Conservation (phyloP, 73 alveolate genomes). For the Uronychia binucleata region DNA sequence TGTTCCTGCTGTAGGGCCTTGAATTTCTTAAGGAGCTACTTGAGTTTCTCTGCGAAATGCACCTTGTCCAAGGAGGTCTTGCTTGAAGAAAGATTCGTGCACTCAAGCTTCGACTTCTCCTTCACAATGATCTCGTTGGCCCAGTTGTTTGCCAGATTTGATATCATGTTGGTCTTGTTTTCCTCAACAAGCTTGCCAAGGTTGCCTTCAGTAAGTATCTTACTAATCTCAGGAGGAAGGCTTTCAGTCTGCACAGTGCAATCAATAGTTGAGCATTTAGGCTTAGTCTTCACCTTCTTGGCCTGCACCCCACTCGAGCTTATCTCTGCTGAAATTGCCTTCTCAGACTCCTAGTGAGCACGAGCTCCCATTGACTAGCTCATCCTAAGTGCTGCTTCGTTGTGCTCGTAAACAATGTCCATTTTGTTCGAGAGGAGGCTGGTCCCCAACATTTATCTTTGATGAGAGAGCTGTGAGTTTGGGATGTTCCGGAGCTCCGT, state of each 20-base stretch:
- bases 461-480: background rate
- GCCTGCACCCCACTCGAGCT: background rate
- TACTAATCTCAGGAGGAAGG: background rate
- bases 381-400: background rate
- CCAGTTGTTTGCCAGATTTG: background rate
- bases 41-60: background rate
- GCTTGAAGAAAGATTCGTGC: background rate
- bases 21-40: background rate
- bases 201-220: background rate
- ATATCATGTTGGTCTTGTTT: background rate
- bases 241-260: background rate
- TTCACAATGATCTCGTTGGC: background rate
- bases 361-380: background rate
- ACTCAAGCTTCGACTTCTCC: background rate
- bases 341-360: background rate
- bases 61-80: background rate
- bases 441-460: background rate
- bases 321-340: background rate
- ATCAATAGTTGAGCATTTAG: background rate
- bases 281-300: background rate
- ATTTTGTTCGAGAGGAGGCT: background rate
- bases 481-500: background rate
- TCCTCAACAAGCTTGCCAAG: background rate
- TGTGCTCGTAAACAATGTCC: background rate
- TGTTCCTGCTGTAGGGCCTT: background rate